These are phyloP conservation scores for Carex arenaria DNA, from an alignment of 202 grass and related monocot genomes.

Conservation along the genomic window DNA sequence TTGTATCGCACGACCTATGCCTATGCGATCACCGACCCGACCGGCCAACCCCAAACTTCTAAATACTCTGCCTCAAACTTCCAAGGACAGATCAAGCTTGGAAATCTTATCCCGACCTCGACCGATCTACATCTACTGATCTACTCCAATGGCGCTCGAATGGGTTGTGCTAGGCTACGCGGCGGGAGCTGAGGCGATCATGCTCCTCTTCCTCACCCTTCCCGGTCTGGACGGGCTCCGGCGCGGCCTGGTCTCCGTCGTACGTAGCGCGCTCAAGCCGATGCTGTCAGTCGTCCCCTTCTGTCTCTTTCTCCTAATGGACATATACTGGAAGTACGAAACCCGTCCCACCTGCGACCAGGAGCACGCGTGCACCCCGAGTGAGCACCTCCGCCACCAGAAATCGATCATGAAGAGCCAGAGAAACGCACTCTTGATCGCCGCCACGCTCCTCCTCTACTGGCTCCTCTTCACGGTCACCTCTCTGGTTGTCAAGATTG, in stretches of 20 bases:
- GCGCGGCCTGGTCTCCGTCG: constrained; percentile 56
- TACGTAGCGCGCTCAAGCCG: constrained; percentile 80
- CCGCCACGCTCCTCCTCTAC: constrained; percentile 78
- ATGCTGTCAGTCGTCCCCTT: constrained; percentile 91
- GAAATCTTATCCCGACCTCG: neutral
- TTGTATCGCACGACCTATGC: neutral
- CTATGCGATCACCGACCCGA: neutral
- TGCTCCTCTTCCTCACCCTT: constrained; percentile 90
- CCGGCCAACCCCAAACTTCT: neutral
- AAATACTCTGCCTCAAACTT: too few relatives aligned
- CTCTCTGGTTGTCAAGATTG: constrained; percentile 56
- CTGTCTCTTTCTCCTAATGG: constrained; percentile 84
- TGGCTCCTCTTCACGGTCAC: constrained; percentile 88
- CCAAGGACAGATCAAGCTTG: neutral
- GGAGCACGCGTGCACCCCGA: constrained; percentile 74
- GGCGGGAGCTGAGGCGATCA: constrained; percentile 88
- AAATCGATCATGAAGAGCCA: constrained; percentile 99
- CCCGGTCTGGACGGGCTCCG: constrained; percentile 75
- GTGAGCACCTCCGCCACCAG: constrained; percentile 93
- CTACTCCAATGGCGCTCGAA: constrained; percentile 70
- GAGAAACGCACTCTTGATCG: constrained; percentile 90
- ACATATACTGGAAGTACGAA: constrained; percentile 99
- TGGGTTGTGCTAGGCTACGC: constrained; percentile 92
- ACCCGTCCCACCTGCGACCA: constrained; percentile 69
- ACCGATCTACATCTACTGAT: too few relatives aligned